These are phyloP conservation scores for Serendipita vermifera DNA, from an alignment of 768 basidiomycete species.

Conservation along the genomic window DNA sequence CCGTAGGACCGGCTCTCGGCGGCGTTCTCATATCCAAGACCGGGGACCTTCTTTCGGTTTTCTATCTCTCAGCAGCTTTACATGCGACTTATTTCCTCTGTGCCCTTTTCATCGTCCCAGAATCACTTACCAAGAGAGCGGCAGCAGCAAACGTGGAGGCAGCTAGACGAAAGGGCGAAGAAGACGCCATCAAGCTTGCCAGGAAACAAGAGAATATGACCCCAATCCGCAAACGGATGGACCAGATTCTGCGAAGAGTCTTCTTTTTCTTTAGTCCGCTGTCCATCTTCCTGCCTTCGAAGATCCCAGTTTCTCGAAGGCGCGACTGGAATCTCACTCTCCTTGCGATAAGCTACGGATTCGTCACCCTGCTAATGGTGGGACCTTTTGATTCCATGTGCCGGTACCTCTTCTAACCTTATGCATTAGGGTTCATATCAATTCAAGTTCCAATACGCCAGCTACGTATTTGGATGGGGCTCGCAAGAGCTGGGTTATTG, in stretches of 20 bases:
- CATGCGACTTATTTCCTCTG: constrained; percentile 39
- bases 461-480: constrained; percentile 49
- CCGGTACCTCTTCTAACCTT: not conserved
- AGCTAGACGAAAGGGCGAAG: not conserved
- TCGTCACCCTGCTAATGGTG: constrained; percentile 33
- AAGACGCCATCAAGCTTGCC: not conserved
- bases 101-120: constrained; percentile 54
- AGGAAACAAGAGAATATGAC: not conserved
- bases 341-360: constrained; percentile 40
- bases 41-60: constrained; percentile 45
- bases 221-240: not conserved
- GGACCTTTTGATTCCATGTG: constrained; percentile 19
- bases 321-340: constrained; percentile 57
- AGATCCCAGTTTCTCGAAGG: constrained; percentile 19
- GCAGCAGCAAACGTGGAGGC: constrained; percentile 20
- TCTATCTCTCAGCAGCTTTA: constrained; percentile 47
- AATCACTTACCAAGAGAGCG: constrained; percentile 54
- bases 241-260: constrained; percentile 11
- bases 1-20: constrained; percentile 63
- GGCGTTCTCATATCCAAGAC: constrained; percentile 48
- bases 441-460: constrained; percentile 54
- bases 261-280: constrained; percentile 59
- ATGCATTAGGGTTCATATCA: constrained; percentile 38
- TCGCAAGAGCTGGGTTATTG: constrained; percentile 72
- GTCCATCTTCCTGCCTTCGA: constrained; percentile 42